Base-by-base conservation (phyloP, 768 basidiomycete species). In the Russula brevipes region DNA sequence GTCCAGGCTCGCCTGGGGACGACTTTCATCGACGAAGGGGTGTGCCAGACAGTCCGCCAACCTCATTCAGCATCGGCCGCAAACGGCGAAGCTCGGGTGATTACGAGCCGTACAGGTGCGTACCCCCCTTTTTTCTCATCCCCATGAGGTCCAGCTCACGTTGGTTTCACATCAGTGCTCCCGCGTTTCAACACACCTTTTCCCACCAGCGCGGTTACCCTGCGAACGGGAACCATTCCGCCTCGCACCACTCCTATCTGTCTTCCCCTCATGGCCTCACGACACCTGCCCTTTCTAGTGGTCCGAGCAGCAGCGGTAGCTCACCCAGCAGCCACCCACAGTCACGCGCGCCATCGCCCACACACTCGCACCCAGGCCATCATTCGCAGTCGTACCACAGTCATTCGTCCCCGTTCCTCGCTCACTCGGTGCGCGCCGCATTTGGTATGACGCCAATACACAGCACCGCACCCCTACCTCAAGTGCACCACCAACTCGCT, bases 381-480 rank as follows among this genome's bases (percentile, higher is more conserved):
- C 45, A 68, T 54, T 68, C 74, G 36, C 46, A 61, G 41, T 42
- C 61, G 47, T 59, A 68, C 50, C 66, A 53, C 8, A 33, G 38
- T 8, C 67, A 65, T 47, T 44, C 67, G 41, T 64, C 61, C 53
- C 59, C 60, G 8, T 59, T 89, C 70, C 82, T 95, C 42, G 91
- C 89, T 4, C 89, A 91, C 70, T 90, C 88, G 0, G 88, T 96
- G 30, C 85, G 90, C 44, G 79, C 87, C 38, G 94, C 93, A 53
- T 97, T 97, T 67, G 91, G 89, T 4, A 95, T 94, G 90, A 94
- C 93, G 6, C 91, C 91, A 0, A 91, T 93, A 44, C 81, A 81
- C 63, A 69, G 72, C 47, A 69, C 71, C 54, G 64, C 70, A n/a
- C 73, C 78, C 3, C 74, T 76, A 75, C 63, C 75, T 71, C 68